phyloP scores from a whole-genome alignment of 1,139 yeast genomes.

The Lodderomyces elongisporus region DNA sequence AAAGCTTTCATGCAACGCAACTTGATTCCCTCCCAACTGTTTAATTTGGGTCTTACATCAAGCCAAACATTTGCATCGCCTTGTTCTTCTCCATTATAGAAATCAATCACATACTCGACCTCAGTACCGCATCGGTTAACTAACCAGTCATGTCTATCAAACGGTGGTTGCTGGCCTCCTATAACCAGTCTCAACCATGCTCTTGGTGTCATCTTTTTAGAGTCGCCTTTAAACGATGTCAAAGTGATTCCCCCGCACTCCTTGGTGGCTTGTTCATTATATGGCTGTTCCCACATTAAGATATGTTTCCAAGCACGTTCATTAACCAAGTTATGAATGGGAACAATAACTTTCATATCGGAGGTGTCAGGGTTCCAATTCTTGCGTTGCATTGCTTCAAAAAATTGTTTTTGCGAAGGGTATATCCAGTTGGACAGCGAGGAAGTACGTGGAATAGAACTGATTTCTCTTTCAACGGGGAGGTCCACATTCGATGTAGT shows the following conservation, averaged over 20 bases:
- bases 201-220: slow-evolving; percentile 78
- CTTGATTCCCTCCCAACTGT: slow-evolving; percentile 72
- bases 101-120: slow-evolving; percentile 90
- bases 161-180: slow-evolving; percentile 70
- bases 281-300: slow-evolving; percentile 69
- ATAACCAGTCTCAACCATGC: slow-evolving; percentile 68
- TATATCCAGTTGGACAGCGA: slow-evolving; percentile 74
- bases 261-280: slow-evolving; percentile 44
- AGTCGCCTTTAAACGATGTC: slow-evolving; percentile 85
- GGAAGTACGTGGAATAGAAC: slow-evolving; percentile 81
- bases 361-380: slow-evolving; percentile 76
- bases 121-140: slow-evolving; percentile 81
- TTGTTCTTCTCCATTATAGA: slow-evolving; percentile 70
- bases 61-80: slow-evolving; percentile 57
- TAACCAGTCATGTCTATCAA: slow-evolving; percentile 96
- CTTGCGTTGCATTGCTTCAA: slow-evolving; percentile 88
- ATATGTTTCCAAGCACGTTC: slow-evolving; percentile 91
- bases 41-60: slow-evolving; percentile 89
- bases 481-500: slow-evolving; percentile 31
- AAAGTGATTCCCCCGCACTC: slow-evolving; percentile 81
- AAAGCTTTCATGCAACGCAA: slow-evolving; percentile 51
- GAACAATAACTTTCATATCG: slow-evolving; percentile 90
- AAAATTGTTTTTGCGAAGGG: slow-evolving; percentile 93
- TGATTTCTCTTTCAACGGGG: slow-evolving; percentile 68
- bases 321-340: slow-evolving; percentile 90